Base-by-base conservation (phyloP, 352 stramenopile genomes). In the Phytophthora capsici region DNA sequence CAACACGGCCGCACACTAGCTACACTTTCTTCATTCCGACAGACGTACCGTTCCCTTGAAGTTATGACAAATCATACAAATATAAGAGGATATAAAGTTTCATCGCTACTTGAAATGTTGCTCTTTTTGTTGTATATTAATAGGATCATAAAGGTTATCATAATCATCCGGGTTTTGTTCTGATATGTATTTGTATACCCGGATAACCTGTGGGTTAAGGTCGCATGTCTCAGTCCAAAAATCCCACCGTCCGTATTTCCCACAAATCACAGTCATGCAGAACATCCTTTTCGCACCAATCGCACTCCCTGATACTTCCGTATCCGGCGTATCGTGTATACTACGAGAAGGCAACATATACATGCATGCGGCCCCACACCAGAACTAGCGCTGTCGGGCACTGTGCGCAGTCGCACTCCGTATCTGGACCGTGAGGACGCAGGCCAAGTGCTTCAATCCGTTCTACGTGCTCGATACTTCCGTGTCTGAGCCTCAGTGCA, bases 321-420 rank as follows among this genome's bases (percentile, higher is more conserved):
- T 44, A 44, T 44, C 46, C 46, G 46, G 6, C 45, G 45, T 38
- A 41, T 41, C 4, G 23, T 14, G 53, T 54, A 51, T 63, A 66
- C 46, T 16, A 73, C 65, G 54, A 74, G 48, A 40, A 70, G 66
- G 60, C 66, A 61, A 70, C 60, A 58, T 56, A 55, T 47, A 55
- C 43, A 55, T 54, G 57, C 50, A 55, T 54, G 57, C 50, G 36
- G 36, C 46, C 37, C 44, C 40, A 63, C 61, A 69, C 13, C 36
- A 36, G 22, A 50, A 57, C 20, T 14, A 34, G 28, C 28, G 28
- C 28, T 34, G 8, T 34, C 14, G 9, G 16, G 13, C 20, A 37
- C 52, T 44, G 57, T 53, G 28, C 28, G 8, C 51, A 61, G 59
- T 73, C 65, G 65, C 59, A 69, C 47, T 72, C 64, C 53, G 53